Conservation (phyloP, 225 moss, liverwort and hornwort species). For the Polytrichum formosum region DNA sequence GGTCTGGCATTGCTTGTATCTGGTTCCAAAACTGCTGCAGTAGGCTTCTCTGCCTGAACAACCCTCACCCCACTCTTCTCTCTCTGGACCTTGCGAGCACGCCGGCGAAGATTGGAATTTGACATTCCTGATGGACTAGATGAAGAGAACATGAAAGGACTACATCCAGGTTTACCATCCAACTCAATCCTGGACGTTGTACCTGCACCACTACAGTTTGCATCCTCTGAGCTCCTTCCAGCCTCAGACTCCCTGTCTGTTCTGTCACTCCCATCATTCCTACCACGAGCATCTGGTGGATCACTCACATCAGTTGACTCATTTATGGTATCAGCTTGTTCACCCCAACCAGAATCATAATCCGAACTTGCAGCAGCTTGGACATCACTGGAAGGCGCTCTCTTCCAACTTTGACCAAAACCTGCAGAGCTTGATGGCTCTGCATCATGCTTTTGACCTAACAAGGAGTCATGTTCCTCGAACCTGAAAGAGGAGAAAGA, state of each 20-base stretch:
- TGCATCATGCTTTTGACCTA: slow-evolving; percentile 22
- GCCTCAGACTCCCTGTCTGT: slow-evolving; percentile 7
- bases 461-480: slow-evolving; percentile 30
- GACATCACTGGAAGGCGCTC: slow-evolving; percentile 27
- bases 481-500: slow-evolving; percentile 15
- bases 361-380: slow-evolving; percentile 33
- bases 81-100: slow-evolving; percentile 43
- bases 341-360: slow-evolving; percentile 25
- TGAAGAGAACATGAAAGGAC: slow-evolving; percentile 54
- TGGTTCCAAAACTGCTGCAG: slow-evolving; percentile 21
- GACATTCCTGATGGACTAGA: slow-evolving; percentile 57
- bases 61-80: slow-evolving; percentile 34
- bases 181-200: slow-evolving; percentile 42
- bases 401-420: slow-evolving; percentile 52
- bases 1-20: slow-evolving; percentile 25
- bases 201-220: slow-evolving; percentile 32
- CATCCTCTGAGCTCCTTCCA: slow-evolving; percentile 32
- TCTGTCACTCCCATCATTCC: slow-evolving; percentile 3
- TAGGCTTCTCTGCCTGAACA: slow-evolving; percentile 15
- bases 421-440: slow-evolving; percentile 22
- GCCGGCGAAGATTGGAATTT: slow-evolving; percentile 46
- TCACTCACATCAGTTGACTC: neutral
- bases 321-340: slow-evolving; percentile 21
- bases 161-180: slow-evolving; percentile 40
- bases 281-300: neutral